Evolutionary conservation across 2,329 filamentous ascomycete genomes (phyloP).

Genomic region (Aspergillus sp.): DNA sequence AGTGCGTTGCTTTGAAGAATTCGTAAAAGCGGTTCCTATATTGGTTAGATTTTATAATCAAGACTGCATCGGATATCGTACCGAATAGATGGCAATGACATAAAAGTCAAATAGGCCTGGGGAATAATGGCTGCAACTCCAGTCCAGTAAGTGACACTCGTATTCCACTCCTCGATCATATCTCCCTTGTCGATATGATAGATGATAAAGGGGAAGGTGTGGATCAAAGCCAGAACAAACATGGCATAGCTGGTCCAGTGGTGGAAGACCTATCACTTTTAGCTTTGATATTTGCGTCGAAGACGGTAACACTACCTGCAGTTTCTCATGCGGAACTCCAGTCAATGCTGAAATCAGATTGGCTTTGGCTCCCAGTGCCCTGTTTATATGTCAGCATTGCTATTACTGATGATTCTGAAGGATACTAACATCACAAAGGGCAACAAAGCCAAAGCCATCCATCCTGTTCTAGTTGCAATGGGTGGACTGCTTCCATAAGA

Average conservation of each 20-base stretch:
- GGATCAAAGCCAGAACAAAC: conserved; percentile 52
- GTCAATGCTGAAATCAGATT: conserved; percentile 53
- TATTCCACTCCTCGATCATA: conserved; percentile 44
- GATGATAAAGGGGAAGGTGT: conserved; percentile 58
- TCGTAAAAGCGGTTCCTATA: conserved; percentile 53
- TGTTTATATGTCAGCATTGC: conserved; percentile 14
- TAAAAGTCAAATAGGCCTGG: conserved; percentile 53
- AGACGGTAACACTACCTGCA: conserved; percentile 35
- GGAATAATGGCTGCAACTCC: conserved; percentile 51
- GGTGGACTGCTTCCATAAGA: conserved; percentile 50
- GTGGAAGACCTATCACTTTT: conserved; percentile 38
- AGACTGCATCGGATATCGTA: conserved; percentile 17
- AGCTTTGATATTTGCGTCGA: not conserved
- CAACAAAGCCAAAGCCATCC: conserved; percentile 48
- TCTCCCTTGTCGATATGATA: conserved; percentile 46
- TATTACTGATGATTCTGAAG: not conserved
- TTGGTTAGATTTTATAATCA: not conserved
- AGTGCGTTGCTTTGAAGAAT: conserved; percentile 57
- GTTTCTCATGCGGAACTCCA: conserved; percentile 53
- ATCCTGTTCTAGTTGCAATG: conserved; percentile 49
- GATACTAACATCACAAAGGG: conserved; percentile 45
- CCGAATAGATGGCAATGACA: conserved; percentile 49
- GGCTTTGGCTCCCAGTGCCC: conserved; percentile 49
- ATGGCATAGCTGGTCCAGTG: conserved; percentile 53
- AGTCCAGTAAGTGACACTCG: conserved; percentile 49